Base-by-base conservation (phyloP, 768 basidiomycete genomes). In the Termitomyces titanicus region DNA sequence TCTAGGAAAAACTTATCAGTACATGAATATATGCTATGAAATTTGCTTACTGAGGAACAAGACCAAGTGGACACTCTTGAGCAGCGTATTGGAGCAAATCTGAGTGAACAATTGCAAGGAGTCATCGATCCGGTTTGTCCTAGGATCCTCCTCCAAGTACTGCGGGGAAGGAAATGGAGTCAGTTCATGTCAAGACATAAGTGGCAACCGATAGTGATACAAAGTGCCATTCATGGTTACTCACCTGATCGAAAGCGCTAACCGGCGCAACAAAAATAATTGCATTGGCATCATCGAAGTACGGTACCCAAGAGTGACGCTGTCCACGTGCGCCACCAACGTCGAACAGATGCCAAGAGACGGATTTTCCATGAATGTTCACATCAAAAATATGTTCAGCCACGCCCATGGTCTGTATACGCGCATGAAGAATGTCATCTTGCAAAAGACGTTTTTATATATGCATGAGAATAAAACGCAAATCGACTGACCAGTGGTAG, bases 351-450 rank as follows among this genome's bases (percentile, higher is more conserved):
- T 85, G 83, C 86, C 85, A 88, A 13, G 86, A 84, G 12, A 90
- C 86, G 25, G 75, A 72, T 66, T 86, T 91, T 13, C 89, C 88
- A 59, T 89, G 87, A 39, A 92, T 82, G 45, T 86, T 83, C 29
- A 93, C 86, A 52, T 90, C 88, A 61, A 93, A 93, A 29, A 85
- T 75, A 61, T 93, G 90, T 68, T 93, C 91, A 0, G 88, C 80
- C 4, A 94, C 86, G 0, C 91, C 91, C 85, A 94, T 91, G 7
- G 91, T 94, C 65, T 92, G 92, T 51, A 94, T 88, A 34, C 91
- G 86, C n/a, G 89, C 90, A 64, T 91, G 89, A 17, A 94, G 75
- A 53, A 94, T 91, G 64, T 94, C 91, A 68, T 93, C 91, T 90
- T 42, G 15, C 15, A 31, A 57, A 8, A 51, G 12, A 59, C n/a